phyloP scores from a whole-genome alignment of 2,329 filamentous ascomycete genomes.

The Ambrosiella beaveri region DNA sequence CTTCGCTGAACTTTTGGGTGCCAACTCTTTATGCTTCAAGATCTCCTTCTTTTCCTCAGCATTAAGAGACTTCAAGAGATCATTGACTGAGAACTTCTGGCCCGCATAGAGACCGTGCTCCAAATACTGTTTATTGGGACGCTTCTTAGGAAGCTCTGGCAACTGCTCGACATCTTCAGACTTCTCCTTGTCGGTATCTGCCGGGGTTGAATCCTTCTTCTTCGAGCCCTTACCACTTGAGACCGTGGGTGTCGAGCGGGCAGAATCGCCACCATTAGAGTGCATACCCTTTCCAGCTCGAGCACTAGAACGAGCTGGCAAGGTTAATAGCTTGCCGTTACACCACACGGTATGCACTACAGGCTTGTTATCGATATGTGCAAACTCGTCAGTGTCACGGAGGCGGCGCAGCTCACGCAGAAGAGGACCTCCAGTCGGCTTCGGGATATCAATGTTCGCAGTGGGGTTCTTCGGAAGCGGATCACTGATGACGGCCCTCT shows the following conservation, averaged over 20 bases:
- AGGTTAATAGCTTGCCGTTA: conserved; percentile 42
- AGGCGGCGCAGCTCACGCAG: conserved; percentile 42
- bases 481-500: conserved; percentile 3
- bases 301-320: conserved; percentile 24
- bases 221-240: background rate
- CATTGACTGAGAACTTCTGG: conserved; percentile 38
- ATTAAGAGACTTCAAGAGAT: conserved; percentile 32
- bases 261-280: conserved; percentile 14
- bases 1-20: conserved; percentile 22
- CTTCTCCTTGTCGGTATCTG: conserved; percentile 15
- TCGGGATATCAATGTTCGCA: conserved; percentile 41
- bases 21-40: conserved; percentile 14
- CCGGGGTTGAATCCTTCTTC: conserved; percentile 13
- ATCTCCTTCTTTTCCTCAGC: conserved; percentile 34
- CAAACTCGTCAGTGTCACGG: conserved; percentile 45
- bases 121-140: conserved; percentile 57
- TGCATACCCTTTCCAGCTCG: conserved; percentile 21
- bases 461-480: conserved; percentile 32
- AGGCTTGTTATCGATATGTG: conserved; percentile 39
- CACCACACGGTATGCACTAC: conserved; percentile 44
- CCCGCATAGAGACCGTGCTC: conserved; percentile 75
- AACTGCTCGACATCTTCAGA: conserved; percentile 22
- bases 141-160: conserved; percentile 22
- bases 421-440: conserved; percentile 30
- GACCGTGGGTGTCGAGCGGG: background rate